Evolutionary conservation across 345 rosid species (phyloP).

Genomic region (Pistacia vera): DNA sequence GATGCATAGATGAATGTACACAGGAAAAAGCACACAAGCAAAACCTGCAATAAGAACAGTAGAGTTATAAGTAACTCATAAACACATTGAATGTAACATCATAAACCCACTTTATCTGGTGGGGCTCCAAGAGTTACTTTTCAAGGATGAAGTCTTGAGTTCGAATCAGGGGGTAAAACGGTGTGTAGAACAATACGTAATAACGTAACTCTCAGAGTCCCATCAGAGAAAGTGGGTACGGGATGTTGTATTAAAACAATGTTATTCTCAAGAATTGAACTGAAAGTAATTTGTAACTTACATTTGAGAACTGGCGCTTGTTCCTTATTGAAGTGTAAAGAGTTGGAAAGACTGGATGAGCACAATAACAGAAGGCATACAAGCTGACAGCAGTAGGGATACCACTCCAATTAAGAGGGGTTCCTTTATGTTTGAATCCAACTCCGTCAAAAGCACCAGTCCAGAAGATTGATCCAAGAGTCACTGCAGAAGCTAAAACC

Average conservation of each 20-base stretch:
- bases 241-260: no score
- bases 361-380: slow-evolving; percentile 89
- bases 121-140: no score
- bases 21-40: slow-evolving; percentile 50
- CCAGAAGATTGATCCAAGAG: slow-evolving; percentile 70
- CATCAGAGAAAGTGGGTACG: no score
- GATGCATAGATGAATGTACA: slow-evolving; percentile 54
- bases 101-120: no score
- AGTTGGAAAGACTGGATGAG: slow-evolving; percentile 90
- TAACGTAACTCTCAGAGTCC: no score
- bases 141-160: no score
- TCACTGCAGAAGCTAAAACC: slow-evolving; percentile 74
- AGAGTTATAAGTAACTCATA: neutral
- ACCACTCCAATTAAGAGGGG: slow-evolving; percentile 49
- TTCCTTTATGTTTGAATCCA: slow-evolving; percentile 60
- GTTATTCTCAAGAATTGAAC: no score
- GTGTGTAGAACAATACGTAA: no score
- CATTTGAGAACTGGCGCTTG: slow-evolving; percentile 76
- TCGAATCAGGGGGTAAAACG: no score
- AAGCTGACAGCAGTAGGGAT: slow-evolving; percentile 78
- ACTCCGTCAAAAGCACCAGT: slow-evolving; percentile 73
- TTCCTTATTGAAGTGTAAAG: slow-evolving; percentile 80
- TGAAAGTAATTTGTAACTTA: slow-evolving; percentile 35
- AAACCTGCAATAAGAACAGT: slow-evolving; percentile 35
- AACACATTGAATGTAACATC: no score